phyloP scores from a whole-genome alignment of 2,329 filamentous ascomycete species.

The Ascochyta koolunga region DNA sequence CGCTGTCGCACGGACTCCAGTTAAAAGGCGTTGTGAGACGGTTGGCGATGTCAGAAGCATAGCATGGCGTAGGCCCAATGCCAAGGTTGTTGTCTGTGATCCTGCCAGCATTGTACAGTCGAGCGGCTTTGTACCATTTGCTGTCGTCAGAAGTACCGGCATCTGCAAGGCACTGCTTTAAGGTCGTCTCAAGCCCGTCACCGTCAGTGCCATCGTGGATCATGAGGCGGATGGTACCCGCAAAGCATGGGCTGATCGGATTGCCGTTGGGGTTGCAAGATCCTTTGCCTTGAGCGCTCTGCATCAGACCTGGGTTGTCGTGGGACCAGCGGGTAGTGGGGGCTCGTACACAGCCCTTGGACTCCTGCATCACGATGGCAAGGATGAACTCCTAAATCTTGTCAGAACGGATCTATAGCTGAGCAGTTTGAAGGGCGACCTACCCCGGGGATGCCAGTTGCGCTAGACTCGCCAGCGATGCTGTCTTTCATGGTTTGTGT shows the following conservation, averaged over 20 bases:
- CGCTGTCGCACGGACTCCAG: conserved; percentile 22
- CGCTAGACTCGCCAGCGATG: conserved; percentile 41
- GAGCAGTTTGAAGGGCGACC: conserved; percentile 49
- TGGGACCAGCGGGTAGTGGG: conserved; percentile 51
- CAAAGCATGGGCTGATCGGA: conserved; percentile 49
- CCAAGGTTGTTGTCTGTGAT: conserved; percentile 46
- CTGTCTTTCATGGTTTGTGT: conserved; percentile 47
- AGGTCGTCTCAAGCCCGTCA: conserved; percentile 51
- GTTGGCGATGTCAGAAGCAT: conserved; percentile 59
- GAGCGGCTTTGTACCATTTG: conserved; percentile 56
- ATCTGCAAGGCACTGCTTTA: conserved; percentile 48
- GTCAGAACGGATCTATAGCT: neutral
- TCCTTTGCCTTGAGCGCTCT: conserved; percentile 43
- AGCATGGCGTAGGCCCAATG: conserved; percentile 56
- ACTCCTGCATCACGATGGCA: conserved; percentile 55
- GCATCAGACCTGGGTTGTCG: conserved; percentile 56
- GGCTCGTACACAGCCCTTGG: conserved; percentile 54
- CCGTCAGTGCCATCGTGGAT: conserved; percentile 53
- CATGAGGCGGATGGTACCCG: conserved; percentile 48
- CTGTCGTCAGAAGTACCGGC: conserved; percentile 39
- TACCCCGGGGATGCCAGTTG: conserved; percentile 45
- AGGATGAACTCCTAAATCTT: conserved; percentile 49
- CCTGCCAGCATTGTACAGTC: conserved; percentile 59
- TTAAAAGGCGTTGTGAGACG: conserved; percentile 47
- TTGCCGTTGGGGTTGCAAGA: conserved; percentile 47